Evolutionary conservation across 2,329 filamentous ascomycete genomes (phyloP), one percentile per base, ranked within the genome.

Genomic region (Simplicillium aogashimaense): DNA sequence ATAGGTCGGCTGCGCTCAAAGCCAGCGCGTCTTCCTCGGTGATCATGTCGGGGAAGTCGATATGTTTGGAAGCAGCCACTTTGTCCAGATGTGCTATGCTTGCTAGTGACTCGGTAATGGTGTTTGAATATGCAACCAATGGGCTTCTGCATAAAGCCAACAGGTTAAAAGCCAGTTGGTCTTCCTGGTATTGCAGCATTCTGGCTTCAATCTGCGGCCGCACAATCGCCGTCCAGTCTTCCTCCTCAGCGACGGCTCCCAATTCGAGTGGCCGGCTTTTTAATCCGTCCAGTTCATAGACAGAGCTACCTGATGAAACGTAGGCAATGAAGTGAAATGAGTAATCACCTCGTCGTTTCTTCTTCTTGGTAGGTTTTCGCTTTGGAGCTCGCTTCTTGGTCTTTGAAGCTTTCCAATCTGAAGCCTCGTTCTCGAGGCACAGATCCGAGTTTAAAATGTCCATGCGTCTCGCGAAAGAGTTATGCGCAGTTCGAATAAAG

Each of bases 241-340:
- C 43, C 1, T 32, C 33, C 2, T 40, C 40, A 15, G 45, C 63
- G 6, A 7, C 36, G 49, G 41, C 48, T 60, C 61, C 60, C 20
- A 64, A 44, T 29, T 52, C 55, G 29, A 46, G 72, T 3, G 87
- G 90, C 47, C 80, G 76, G 33, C 67, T 67, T 56, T 89, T 79
- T 16, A 95, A 66, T 4, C 90, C 90, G 58, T 97, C 90, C 5
- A 97, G 76, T 56, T 89, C 86, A 87, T 87, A 95, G 12, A 95
- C 74, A 41, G 76, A 67, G 3, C 76, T 80, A n/a, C 74, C 69
- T 12, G 79, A 74, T 2, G 86, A 86, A 25, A 95, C 79, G 54
- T 90, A 95, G 7, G 88, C 89, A 47, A 94, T 83, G 58, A 92
- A 97, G 55, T 97, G 90, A 54, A 83, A 92, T 0, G 76, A 80